A percentile compares a stretch with the other conserved stretches of the same genome.
These are phyloP conservation scores for Eucalyptus regnans DNA, from an alignment of 345 rosid species.

Conservation along the genomic window DNA sequence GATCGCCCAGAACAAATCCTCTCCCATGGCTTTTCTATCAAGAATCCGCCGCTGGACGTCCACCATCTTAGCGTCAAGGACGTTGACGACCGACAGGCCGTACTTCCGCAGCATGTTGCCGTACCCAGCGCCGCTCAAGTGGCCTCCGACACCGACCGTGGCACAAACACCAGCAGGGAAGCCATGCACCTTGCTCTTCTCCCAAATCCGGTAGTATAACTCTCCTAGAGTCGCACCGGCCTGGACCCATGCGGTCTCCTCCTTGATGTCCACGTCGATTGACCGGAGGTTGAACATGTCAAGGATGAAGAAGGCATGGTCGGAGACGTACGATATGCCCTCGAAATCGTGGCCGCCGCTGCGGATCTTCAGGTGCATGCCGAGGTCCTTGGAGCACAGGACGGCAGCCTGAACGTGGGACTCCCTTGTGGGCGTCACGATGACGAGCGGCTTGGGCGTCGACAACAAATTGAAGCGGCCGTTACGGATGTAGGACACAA, in stretches of 20 bases:
- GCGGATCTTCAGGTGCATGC: conserved; percentile 24
- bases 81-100: conserved; percentile 28
- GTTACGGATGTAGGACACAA: conserved; percentile 25
- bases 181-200: conserved; percentile 29
- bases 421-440: conserved; percentile 23
- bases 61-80: conserved; percentile 24
- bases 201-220: conserved; percentile 21
- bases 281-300: conserved; percentile 30
- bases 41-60: conserved; percentile 16
- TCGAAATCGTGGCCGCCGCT: conserved; percentile 54
- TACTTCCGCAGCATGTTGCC: conserved; percentile 30
- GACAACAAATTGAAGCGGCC: conserved; percentile 27
- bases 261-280: conserved; percentile 12
- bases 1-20: conserved; percentile 46
- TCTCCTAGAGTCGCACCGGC: conserved; percentile 39
- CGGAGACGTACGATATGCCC: conserved; percentile 43
- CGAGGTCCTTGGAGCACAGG: conserved; percentile 12
- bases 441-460: conserved; percentile 27
- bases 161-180: conserved; percentile 41
- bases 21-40: conserved; percentile 35
- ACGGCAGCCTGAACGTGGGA: conserved; percentile 40
- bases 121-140: conserved; percentile 30
- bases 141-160: conserved; percentile 37
- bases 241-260: conserved; percentile 32
- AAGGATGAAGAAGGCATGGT: conserved; percentile 21